phyloP scores from a whole-genome alignment of 805 yeast species.

The Metschnikowia reukaufii region DNA sequence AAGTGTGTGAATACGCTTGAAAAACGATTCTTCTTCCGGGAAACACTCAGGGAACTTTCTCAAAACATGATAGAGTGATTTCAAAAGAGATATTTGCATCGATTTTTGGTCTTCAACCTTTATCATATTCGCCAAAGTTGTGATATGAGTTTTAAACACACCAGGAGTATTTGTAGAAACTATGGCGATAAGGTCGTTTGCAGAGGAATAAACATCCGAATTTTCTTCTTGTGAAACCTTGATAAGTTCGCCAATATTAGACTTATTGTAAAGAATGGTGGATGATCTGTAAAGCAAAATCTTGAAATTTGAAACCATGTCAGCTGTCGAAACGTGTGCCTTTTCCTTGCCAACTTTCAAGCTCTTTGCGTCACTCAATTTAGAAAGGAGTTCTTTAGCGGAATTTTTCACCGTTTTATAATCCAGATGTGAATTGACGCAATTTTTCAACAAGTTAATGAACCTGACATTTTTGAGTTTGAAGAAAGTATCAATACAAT shows the following conservation, averaged over 20 bases:
- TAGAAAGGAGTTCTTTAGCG: conserved; percentile 59
- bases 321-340: conserved; percentile 41
- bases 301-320: conserved; percentile 53
- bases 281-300: conserved; percentile 63
- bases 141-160: conserved; percentile 60
- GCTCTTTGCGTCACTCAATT: conserved; percentile 53
- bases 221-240: conserved; percentile 39
- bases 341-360: conserved; percentile 36
- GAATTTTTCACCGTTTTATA: conserved; percentile 60
- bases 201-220: conserved; percentile 29
- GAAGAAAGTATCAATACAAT: conserved; percentile 52
- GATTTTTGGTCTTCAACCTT: conserved; percentile 19
- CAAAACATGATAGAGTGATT: conserved; percentile 59
- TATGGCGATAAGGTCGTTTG: conserved; percentile 57
- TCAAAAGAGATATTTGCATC: conserved; percentile 31
- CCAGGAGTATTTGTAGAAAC: conserved; percentile 63
- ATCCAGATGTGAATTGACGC: conserved; percentile 57
- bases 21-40: conserved; percentile 45
- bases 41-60: conserved; percentile 49
- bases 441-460: conserved; percentile 53
- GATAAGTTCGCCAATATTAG: conserved; percentile 59
- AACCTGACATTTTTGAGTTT: conserved; percentile 58
- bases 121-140: conserved; percentile 46
- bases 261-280: conserved; percentile 59
- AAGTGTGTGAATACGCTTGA: conserved; percentile 45